These are phyloP conservation scores for Juglanconis juglandina DNA, from an alignment of 2,329 filamentous ascomycete genomes.

Conservation along the genomic window DNA sequence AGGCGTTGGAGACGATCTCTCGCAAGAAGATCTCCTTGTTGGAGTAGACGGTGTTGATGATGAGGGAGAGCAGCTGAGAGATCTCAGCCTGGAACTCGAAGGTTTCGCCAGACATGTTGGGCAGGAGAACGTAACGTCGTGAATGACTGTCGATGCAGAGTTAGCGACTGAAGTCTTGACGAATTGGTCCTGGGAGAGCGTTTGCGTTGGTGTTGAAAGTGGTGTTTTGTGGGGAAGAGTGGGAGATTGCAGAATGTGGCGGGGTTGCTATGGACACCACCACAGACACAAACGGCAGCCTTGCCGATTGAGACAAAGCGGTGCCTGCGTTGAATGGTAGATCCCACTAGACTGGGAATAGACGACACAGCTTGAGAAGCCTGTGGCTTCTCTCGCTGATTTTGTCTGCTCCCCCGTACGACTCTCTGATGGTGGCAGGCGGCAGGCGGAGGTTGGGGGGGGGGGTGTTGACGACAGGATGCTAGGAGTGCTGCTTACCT, in stretches of 20 bases:
- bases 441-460: not conserved
- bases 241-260: not conserved
- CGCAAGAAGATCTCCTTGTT: constrained; percentile 99
- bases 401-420: too few species aligned
- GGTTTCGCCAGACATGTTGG: constrained; percentile 81
- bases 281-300: constrained; percentile 6
- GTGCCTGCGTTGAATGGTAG: not conserved
- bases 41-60: constrained; percentile 99
- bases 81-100: constrained; percentile 99
- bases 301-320: not conserved
- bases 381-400: not conserved
- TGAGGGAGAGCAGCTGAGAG: constrained; percentile 98
- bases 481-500: constrained; percentile 12
- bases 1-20: constrained; percentile 97
- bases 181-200: not conserved
- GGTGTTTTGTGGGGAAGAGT: not conserved
- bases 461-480: not conserved
- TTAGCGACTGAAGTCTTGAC: not conserved
- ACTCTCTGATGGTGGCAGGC: not conserved
- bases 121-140: constrained; percentile 27
- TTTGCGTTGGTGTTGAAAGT: not conserved
- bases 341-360: not conserved
- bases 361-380: not conserved
- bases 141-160: constrained; percentile 6
- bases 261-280: constrained; percentile 6